Conservation (phyloP, 2,329 filamentous ascomycete genomes). For the Venturia aucupariae region DNA sequence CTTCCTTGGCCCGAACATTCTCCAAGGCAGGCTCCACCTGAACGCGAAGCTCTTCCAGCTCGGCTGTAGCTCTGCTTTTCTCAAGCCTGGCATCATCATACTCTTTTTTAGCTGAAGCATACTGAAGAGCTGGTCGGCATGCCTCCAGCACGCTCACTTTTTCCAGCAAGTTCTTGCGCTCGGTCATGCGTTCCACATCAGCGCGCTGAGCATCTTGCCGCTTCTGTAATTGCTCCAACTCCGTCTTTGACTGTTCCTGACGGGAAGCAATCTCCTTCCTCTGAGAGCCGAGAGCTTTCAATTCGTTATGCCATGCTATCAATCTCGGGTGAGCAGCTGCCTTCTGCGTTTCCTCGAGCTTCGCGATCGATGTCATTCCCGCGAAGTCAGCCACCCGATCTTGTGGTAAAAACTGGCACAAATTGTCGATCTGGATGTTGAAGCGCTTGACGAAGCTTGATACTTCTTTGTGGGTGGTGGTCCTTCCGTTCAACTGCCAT, state of each 20-base stretch:
- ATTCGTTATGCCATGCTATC: constrained; percentile 63
- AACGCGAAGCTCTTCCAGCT: constrained; percentile 51
- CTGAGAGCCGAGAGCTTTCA: constrained; percentile 61
- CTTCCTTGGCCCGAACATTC: constrained; percentile 60
- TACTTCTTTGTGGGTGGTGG: constrained; percentile 52
- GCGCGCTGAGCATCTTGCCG: constrained; percentile 66
- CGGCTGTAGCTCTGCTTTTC: constrained; percentile 45
- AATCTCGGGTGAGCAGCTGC: constrained; percentile 79
- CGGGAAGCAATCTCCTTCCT: constrained; percentile 56
- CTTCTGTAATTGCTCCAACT: constrained; percentile 57
- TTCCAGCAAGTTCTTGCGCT: constrained; percentile 60
- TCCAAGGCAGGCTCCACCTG: constrained; percentile 58
- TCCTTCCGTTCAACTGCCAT: constrained; percentile 68
- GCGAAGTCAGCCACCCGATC: constrained; percentile 95
- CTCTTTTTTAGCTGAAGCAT: constrained; percentile 44
- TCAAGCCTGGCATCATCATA: constrained; percentile 45
- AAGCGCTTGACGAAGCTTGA: constrained; percentile 59
- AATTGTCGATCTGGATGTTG: constrained; percentile 91
- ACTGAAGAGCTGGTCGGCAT: constrained; percentile 57
- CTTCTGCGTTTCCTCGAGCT: constrained; percentile 77
- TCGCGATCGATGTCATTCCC: constrained; percentile 66
- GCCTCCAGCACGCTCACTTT: constrained; percentile 57
- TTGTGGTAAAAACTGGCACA: constrained; percentile 94
- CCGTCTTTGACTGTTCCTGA: constrained; percentile 50
- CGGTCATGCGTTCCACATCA: constrained; percentile 73